phyloP scores from a whole-genome alignment of 148 eudicot genomes.

The Chenopodium quinoa region DNA sequence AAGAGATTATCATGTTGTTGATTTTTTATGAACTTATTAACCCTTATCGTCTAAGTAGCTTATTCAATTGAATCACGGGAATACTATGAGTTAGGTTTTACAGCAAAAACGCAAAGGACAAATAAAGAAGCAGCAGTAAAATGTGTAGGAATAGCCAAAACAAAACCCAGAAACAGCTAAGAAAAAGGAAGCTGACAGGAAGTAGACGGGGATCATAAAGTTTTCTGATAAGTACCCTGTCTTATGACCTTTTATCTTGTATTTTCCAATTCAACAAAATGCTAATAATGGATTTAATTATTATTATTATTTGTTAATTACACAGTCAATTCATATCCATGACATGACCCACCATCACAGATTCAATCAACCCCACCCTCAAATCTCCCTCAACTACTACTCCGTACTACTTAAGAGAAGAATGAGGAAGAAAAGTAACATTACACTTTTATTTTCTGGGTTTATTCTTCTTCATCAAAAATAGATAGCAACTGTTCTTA shows the following conservation, averaged over 20 bases:
- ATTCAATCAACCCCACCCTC: constrained; percentile 8
- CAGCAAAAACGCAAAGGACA: neutral
- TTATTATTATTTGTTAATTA: neutral
- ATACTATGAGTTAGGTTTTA: too few relatives aligned
- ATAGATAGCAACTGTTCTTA: too few relatives aligned
- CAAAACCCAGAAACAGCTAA: constrained; percentile 9
- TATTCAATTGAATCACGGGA: too few relatives aligned
- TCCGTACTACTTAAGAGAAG: neutral
- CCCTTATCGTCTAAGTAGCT: too few relatives aligned
- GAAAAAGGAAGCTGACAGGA: neutral
- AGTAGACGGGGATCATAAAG: neutral
- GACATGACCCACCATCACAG: neutral
- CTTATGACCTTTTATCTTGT: neutral
- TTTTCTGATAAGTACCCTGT: constrained; percentile 17
- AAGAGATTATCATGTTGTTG: too few relatives aligned
- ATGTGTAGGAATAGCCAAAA: neutral
- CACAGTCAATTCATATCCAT: constrained; percentile 5
- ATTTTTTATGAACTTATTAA: too few relatives aligned
- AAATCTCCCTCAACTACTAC: neutral
- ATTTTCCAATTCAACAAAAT: neutral
- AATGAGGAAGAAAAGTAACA: neutral
- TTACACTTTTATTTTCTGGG: neutral
- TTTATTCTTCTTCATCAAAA: neutral
- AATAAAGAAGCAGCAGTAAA: neutral
- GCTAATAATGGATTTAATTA: neutral